These are phyloP conservation scores for Malbranchea cinnamomea DNA, from an alignment of 2,329 filamentous ascomycete genomes.

Conservation along the genomic window DNA sequence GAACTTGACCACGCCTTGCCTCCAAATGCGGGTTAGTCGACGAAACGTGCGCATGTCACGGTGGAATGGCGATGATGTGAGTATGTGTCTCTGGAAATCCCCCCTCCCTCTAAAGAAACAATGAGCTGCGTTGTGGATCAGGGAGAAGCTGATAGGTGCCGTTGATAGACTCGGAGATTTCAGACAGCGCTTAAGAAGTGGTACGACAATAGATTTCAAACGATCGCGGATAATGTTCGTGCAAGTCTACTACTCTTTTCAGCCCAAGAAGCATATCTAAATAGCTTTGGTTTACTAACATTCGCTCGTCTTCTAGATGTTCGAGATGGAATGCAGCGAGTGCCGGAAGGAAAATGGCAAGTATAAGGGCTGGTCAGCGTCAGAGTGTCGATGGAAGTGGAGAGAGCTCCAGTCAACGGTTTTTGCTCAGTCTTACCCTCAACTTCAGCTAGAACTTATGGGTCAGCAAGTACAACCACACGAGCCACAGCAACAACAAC, in stretches of 20 bases:
- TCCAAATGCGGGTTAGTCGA: constrained; percentile 29
- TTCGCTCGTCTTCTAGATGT: constrained; percentile 10
- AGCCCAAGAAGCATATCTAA: neutral
- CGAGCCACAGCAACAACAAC: constrained; percentile 1
- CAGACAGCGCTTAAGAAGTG: constrained; percentile 22
- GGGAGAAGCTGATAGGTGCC: constrained; percentile 5
- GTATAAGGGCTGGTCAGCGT: constrained; percentile 18
- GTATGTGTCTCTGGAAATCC: constrained; percentile 19
- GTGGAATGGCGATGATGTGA: constrained; percentile 31
- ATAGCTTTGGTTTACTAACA: constrained; percentile 2
- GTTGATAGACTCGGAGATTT: constrained; percentile 21
- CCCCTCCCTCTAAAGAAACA: neutral
- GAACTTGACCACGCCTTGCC: constrained; percentile 23
- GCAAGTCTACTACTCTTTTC: neutral
- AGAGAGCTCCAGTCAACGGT: constrained; percentile 7
- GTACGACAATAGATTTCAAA: constrained; percentile 24
- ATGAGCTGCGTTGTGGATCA: neutral
- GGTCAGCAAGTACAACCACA: neutral
- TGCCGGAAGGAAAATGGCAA: constrained; percentile 24
- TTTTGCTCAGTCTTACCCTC: too few relatives aligned
- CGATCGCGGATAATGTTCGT: constrained; percentile 25
- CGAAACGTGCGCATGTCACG: constrained; percentile 19
- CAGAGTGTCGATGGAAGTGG: constrained; percentile 20
- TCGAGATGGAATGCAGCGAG: too few relatives aligned
- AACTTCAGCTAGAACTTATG: too few relatives aligned